Evolutionary conservation across 805 yeast species (phyloP), one percentile per base, ranked within the genome.

Genomic region (Lipomyces anomalus): DNA sequence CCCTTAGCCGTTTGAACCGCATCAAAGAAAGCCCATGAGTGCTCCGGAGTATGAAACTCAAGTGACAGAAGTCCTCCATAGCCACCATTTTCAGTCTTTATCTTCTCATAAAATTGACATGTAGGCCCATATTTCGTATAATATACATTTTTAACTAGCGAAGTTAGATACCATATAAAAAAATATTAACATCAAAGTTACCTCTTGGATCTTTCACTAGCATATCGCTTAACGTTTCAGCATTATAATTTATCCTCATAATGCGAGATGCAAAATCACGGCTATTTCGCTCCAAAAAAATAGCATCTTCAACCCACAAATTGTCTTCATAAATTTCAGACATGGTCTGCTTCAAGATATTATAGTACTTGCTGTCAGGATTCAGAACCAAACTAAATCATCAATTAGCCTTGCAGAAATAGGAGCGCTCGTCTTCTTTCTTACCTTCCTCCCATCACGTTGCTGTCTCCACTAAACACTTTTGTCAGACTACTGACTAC

Each of bases 361-460:
- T 46, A 67, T 76, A 88, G 51, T 58, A 64, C 35, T 63, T 66
- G 6, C 89, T 73, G 4, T 69, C 58, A 4, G 89, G 83, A 60
- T 90, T 92, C 57, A 92, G 67, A 4, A 87, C 80, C 50, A 89
- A 64, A 9, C 90, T 50, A 22, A 17, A 13, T 13, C 16, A 17
- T n/a, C 16, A n/a, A 16, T 29, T 29, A 29, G 33, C 13, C 16
- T n/a, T n/a, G 13, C 16, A 16, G 20, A 22, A 13, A 16, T 17
- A 13, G 22, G 16, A 35, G 16, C 11, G 20, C 16, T 13, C 11
- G 3, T n/a, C 11, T 35, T 2, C 38, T 17, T 35, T 17, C 38
- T 22, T 80, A n/a, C n/a, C n/a, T n/a, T 2, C 98, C 98, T 0
- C 88, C 96, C 90, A 90, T 84, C 42, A 90, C 97, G 60, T 90